Evolutionary conservation across 2,329 filamentous ascomycete species (phyloP).

Genomic region (Colletotrichum orchidophilum): DNA sequence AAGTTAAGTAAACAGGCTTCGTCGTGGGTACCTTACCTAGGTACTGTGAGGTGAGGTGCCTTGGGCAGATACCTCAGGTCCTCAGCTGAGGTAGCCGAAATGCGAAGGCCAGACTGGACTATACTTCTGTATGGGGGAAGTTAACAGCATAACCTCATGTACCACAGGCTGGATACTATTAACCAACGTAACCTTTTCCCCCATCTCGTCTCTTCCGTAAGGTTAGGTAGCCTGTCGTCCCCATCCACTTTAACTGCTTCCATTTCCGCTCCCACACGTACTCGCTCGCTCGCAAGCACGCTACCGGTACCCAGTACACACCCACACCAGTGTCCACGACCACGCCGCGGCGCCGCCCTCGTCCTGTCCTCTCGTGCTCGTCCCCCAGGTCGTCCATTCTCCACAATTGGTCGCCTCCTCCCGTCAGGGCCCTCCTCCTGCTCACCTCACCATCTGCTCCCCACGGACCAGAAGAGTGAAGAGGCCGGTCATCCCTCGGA

Average conservation of each 20-base stretch:
- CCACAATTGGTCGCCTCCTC: slow-evolving; percentile 28
- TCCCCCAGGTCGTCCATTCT: neutral
- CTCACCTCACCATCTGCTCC: slow-evolving; percentile 6
- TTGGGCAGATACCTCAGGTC: too few species aligned
- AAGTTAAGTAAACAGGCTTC: neutral
- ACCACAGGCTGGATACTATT: neutral
- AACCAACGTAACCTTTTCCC: neutral
- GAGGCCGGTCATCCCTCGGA: slow-evolving; percentile 30
- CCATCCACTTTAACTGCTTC: slow-evolving; percentile 5
- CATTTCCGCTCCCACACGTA: slow-evolving; percentile 20
- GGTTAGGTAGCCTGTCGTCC: slow-evolving; percentile 13
- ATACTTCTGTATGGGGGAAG: neutral
- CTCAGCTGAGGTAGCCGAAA: neutral
- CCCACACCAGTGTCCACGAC: neutral
- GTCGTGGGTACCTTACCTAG: neutral
- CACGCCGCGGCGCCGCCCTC: neutral
- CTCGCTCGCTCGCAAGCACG: neutral
- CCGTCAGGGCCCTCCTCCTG: slow-evolving; percentile 21
- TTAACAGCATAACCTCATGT: neutral
- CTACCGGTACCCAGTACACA: neutral
- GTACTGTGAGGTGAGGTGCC: too few species aligned
- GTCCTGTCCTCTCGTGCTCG: neutral
- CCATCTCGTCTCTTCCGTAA: neutral
- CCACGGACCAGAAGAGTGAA: slow-evolving; percentile 25
- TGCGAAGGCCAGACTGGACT: neutral